Base-by-base conservation (phyloP, 2,329 filamentous ascomycete species). In the Fusarium pseudonygamai region DNA sequence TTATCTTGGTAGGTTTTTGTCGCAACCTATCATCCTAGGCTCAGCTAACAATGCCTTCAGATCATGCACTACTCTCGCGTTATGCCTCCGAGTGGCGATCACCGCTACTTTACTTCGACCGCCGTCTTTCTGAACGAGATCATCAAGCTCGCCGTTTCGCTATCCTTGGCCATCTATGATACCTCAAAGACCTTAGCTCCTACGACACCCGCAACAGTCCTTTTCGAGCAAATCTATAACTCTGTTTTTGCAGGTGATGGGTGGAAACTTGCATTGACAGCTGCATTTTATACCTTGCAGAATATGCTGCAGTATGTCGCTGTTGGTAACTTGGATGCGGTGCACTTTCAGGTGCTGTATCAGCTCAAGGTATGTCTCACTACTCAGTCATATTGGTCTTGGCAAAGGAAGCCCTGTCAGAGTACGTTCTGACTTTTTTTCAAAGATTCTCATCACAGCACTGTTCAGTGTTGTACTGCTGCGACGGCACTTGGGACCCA, bases 281-380 rank as follows among this genome's bases (percentile, higher is more conserved):
- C 96, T 8, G 88, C 91, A 9, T 86, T 98, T 4, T 98, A 97
- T 80, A 97, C 96, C 0, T 81, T 98, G 34, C 94, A 98, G 78
- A 98, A 98, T 79, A 93, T 93, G n/a, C 84, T 98, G 60, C 94
- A 98, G 81, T 99, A 98, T 79, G 89, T 97, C 59, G 96, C 94
- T 4, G 90, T 98, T 16, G 94, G 93, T 69, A 98, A 98, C 75
- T 83, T 98, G 77, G 94, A 97, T 78, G 93, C 96, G 1, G 94
- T 96, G 9, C 95, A 96, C 60, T 98, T 98, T 80, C 95, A 98
- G 82, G 92, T 97, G 67, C 90, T 96, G 32, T 97, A 96, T 80
- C 96, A 99, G 83, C 86, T 98, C 65, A 98, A 98, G 86, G 89
- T 89, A 78, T n/a, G 81, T 57, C 36, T 52, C 12, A 26, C 46